phyloP scores from a whole-genome alignment of 2,329 filamentous ascomycete species.

The Phaeomoniella chlamydospora region DNA sequence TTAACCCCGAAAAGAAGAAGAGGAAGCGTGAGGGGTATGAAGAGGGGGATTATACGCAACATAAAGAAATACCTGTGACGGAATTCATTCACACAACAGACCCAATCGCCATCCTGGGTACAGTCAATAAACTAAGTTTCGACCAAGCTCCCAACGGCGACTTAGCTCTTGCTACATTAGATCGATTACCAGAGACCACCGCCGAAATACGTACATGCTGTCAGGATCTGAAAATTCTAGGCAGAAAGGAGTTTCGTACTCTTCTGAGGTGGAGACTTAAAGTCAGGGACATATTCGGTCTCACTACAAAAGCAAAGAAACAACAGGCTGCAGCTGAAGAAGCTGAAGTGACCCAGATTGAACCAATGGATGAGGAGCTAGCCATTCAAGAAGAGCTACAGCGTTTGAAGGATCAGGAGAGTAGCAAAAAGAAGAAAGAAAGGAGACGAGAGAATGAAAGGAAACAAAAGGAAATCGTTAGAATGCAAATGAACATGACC shows the following conservation, averaged over 20 bases:
- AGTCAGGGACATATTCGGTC: slow-evolving; percentile 80
- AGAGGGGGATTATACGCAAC: slow-evolving; percentile 85
- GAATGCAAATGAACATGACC: slow-evolving; percentile 95
- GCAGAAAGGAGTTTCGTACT: slow-evolving; percentile 85
- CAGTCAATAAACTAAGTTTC: slow-evolving; percentile 72
- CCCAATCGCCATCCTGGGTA: slow-evolving; percentile 81
- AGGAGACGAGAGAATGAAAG: slow-evolving; percentile 79
- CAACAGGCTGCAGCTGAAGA: slow-evolving; percentile 23
- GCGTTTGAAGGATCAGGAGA: slow-evolving; percentile 65
- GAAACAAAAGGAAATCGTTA: slow-evolving; percentile 87
- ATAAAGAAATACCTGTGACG: slow-evolving; percentile 74
- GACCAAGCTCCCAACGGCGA: slow-evolving; percentile 67
- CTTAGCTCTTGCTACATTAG: slow-evolving; percentile 71
- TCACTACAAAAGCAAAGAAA: slow-evolving; percentile 34
- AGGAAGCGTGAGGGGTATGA: slow-evolving; percentile 95
- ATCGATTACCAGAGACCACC: slow-evolving; percentile 77
- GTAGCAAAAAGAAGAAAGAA: slow-evolving; percentile 64
- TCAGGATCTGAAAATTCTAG: slow-evolving; percentile 73
- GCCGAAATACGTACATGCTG: slow-evolving; percentile 68
- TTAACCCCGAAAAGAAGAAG: slow-evolving; percentile 96
- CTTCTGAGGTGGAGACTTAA: slow-evolving; percentile 80
- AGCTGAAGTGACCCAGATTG: slow-evolving; percentile 64
- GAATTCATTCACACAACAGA: slow-evolving; percentile 91
- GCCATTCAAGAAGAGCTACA: slow-evolving; percentile 80
- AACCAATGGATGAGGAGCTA: slow-evolving; percentile 88